Conservation (phyloP, 2,329 filamentous ascomycete species). For the Colletotrichum siamense region DNA sequence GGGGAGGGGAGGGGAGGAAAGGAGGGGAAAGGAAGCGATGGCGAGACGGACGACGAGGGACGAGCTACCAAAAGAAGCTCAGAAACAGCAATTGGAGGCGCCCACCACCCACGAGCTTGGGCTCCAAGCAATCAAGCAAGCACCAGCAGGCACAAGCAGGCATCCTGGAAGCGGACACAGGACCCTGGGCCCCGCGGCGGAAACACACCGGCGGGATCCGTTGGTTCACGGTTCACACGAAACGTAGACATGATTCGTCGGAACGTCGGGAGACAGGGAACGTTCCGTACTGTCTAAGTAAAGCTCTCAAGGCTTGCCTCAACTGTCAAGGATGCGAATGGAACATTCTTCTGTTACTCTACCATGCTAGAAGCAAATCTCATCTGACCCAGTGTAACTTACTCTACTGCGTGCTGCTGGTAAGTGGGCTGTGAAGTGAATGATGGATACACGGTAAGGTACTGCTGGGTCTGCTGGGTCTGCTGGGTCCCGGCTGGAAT, state of each 20-base stretch:
- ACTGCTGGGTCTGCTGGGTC: not conserved
- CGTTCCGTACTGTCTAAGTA: not conserved
- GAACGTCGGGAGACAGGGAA: not conserved
- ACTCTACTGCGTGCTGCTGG: too few species aligned
- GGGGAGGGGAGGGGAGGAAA: not conserved
- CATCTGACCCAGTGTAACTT: not conserved
- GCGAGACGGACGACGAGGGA: not conserved
- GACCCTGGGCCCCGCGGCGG: not conserved
- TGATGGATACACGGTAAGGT: not conserved
- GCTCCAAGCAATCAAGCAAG: not conserved
- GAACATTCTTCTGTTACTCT: not conserved
- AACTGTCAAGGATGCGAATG: not conserved
- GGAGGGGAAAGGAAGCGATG: not conserved
- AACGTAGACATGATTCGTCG: not conserved
- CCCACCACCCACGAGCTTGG: not conserved
- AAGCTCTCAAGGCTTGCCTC: not conserved
- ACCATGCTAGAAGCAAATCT: not conserved
- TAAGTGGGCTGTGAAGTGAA: not conserved
- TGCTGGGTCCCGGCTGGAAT: not conserved
- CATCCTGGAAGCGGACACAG: not conserved
- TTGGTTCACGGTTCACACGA: not conserved
- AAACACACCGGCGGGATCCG: not conserved
- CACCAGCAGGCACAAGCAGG: not conserved
- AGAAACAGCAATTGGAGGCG: constrained; percentile 15
- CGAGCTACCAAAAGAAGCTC: not conserved